Evolutionary conservation across 192 early-diverging fungal species (phyloP).

Genomic region (Entomortierella parvispora): DNA sequence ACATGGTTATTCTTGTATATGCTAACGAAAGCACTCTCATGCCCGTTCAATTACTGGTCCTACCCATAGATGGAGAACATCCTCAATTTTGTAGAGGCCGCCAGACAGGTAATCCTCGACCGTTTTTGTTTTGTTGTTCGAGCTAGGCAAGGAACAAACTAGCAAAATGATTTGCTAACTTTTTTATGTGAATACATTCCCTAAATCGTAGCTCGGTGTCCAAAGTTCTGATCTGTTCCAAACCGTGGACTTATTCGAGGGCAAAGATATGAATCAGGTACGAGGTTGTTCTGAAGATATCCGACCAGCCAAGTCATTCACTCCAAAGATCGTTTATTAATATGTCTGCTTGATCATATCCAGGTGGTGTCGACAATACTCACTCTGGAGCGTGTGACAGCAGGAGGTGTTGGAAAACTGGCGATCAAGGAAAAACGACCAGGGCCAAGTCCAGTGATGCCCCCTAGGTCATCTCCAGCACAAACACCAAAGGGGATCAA

Average conservation of each 20-base stretch:
- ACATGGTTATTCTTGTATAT: slow-evolving; percentile 2
- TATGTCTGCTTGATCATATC: too few species aligned
- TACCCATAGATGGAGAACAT: slow-evolving; percentile 84
- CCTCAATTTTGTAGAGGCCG: slow-evolving; percentile 76
- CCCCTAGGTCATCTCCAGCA: slow-evolving; percentile 15
- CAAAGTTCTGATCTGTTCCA: slow-evolving; percentile 81
- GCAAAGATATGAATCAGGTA: slow-evolving; percentile 78
- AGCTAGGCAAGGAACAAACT: too few species aligned
- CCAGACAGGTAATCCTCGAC: slow-evolving; percentile 58
- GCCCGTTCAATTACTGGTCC: neutral
- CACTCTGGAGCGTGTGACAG: slow-evolving; percentile 72
- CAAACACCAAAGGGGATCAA: slow-evolving; percentile 10
- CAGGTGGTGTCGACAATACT: slow-evolving; percentile 81
- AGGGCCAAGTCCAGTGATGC: slow-evolving; percentile 27
- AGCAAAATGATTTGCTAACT: too few species aligned
- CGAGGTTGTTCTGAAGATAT: slow-evolving; percentile 5
- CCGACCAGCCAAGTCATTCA: neutral
- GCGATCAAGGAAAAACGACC: slow-evolving; percentile 36
- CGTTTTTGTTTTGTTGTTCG: neutral
- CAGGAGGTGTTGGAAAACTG: slow-evolving; percentile 51
- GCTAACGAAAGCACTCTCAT: neutral
- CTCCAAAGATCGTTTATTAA: too few species aligned
- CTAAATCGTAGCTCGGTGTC: slow-evolving; percentile 73
- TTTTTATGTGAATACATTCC: too few species aligned
- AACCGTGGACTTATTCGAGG: slow-evolving; percentile 84